Conservation (phyloP, 106 monocot species). For the Dioscorea alata region DNA sequence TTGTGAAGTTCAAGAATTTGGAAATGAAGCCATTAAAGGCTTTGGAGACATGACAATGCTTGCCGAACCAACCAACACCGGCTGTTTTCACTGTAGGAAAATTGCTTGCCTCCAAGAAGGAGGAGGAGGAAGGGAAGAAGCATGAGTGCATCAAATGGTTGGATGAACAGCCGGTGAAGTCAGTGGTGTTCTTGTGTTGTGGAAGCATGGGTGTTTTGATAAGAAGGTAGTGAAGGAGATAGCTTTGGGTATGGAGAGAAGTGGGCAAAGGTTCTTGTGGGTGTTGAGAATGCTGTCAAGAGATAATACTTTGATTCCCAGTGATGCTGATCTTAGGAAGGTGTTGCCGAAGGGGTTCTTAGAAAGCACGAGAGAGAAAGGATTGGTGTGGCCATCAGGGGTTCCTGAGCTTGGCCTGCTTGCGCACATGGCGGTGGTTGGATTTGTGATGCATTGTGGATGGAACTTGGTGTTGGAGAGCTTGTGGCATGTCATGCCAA, state of each 20-base stretch:
- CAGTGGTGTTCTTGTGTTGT: constrained; percentile 39
- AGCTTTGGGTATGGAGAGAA: constrained; percentile 6
- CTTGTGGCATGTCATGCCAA: constrained; percentile 49
- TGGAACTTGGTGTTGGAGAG: constrained; percentile 68
- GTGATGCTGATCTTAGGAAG: constrained; percentile 5
- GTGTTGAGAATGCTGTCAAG: not conserved
- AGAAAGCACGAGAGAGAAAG: constrained; percentile 25
- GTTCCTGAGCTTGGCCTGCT: constrained; percentile 39
- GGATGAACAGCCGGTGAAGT: constrained; percentile 17
- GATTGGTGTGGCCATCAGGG: constrained; percentile 35
- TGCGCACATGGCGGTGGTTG: constrained; percentile 33
- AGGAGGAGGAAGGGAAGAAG: too few species aligned
- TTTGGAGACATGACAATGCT: constrained; percentile 1
- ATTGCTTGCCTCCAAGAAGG: not conserved
- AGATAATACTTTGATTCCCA: not conserved
- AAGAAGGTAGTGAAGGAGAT: not conserved
- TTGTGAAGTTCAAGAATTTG: constrained; percentile 23
- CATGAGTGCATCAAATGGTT: constrained; percentile 31
- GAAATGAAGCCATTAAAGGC: not conserved
- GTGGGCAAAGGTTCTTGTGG: constrained; percentile 28
- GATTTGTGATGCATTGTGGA: constrained; percentile 64
- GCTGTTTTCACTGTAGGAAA: constrained; percentile 7
- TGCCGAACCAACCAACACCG: not conserved
- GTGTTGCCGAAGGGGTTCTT: constrained; percentile 36
- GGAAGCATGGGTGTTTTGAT: constrained; percentile 21